A percentile compares a stretch with the other conserved stretches of the same genome.
phyloP scores from a whole-genome alignment of 2,329 filamentous ascomycete species.

The Microascus cirrosus region DNA sequence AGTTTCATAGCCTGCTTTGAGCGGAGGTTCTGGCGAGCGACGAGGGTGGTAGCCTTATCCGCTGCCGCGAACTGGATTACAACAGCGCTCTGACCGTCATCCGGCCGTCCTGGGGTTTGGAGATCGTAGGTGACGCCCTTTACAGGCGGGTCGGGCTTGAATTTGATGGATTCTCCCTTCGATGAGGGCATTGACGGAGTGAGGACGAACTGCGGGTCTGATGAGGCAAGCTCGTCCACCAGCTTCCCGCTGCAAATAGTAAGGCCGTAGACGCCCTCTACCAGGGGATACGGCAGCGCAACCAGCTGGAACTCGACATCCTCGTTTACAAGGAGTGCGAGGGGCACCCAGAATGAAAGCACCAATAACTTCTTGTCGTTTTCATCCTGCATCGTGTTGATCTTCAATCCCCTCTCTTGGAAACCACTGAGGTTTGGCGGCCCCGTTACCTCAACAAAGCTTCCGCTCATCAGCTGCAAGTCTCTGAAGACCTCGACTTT shows the following conservation, averaged over 20 bases:
- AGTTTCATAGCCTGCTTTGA: slow-evolving; percentile 21
- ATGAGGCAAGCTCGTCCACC: not conserved
- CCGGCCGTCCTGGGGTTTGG: slow-evolving; percentile 6
- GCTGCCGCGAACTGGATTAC: slow-evolving; percentile 17
- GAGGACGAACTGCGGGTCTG: not conserved
- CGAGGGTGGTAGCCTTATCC: slow-evolving; percentile 22
- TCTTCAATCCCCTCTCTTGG: not conserved
- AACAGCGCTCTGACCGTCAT: slow-evolving; percentile 14
- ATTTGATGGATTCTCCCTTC: slow-evolving; percentile 8
- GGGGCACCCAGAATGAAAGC: slow-evolving; percentile 1
- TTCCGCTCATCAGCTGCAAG: not conserved
- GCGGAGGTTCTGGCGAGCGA: slow-evolving; percentile 24
- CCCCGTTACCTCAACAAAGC: not conserved
- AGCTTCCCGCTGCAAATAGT: not conserved
- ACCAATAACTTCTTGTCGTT: not conserved
- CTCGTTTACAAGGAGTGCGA: not conserved
- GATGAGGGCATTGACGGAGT: slow-evolving; percentile 1
- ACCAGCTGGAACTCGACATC: slow-evolving; percentile 2
- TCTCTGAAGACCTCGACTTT: slow-evolving; percentile 1
- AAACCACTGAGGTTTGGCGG: not conserved
- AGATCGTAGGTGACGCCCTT: not conserved
- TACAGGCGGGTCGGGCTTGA: not conserved
- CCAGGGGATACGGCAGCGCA: not conserved
- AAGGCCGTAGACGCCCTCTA: slow-evolving; percentile 1
- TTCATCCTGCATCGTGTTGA: not conserved